A percentile compares a stretch with the other conserved stretches of the same genome.
These are phyloP conservation scores for Aspergillus puulaauensis DNA, from an alignment of 2,329 filamentous ascomycete genomes.

Conservation along the genomic window DNA sequence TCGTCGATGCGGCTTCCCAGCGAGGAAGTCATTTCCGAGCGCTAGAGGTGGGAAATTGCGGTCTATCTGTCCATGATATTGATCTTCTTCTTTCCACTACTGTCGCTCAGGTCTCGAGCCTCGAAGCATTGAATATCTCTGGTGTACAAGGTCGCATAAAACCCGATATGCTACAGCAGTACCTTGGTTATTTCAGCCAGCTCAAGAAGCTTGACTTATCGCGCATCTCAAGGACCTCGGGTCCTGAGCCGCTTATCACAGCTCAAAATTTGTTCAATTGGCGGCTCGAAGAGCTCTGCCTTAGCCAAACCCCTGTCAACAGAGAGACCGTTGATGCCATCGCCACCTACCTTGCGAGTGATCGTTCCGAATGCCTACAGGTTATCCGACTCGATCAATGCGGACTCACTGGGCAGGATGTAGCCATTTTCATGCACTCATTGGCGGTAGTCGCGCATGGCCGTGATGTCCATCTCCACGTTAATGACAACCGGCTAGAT, in stretches of 20 bases:
- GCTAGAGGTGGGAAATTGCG: conserved; percentile 65
- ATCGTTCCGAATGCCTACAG: conserved; percentile 60
- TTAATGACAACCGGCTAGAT: conserved; percentile 60
- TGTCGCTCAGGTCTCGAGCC: conserved; percentile 63
- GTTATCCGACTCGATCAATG: conserved; percentile 67
- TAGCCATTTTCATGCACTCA: conserved; percentile 64
- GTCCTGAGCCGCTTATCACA: conserved; percentile 62
- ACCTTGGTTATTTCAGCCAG: conserved; percentile 65
- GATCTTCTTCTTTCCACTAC: conserved; percentile 64
- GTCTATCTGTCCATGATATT: conserved; percentile 48
- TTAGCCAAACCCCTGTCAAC: conserved; percentile 65
- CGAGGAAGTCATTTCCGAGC: conserved; percentile 64
- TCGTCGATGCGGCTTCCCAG: conserved; percentile 68
- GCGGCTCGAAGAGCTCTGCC: conserved; percentile 64
- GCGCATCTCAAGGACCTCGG: conserved; percentile 63
- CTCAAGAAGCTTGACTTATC: conserved; percentile 67
- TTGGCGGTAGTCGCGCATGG: conserved; percentile 55
- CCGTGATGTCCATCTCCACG: conserved; percentile 64
- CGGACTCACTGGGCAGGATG: conserved; percentile 62
- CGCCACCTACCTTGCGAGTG: conserved; percentile 61
- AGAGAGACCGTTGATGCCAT: conserved; percentile 64
- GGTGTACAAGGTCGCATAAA: conserved; percentile 65
- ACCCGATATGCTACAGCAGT: conserved; percentile 63
- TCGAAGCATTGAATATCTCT: conserved; percentile 68
- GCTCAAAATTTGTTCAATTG: conserved; percentile 66